Conservation (phyloP, 2,329 filamentous ascomycete species). For the Sclerotinia spermophila region DNA sequence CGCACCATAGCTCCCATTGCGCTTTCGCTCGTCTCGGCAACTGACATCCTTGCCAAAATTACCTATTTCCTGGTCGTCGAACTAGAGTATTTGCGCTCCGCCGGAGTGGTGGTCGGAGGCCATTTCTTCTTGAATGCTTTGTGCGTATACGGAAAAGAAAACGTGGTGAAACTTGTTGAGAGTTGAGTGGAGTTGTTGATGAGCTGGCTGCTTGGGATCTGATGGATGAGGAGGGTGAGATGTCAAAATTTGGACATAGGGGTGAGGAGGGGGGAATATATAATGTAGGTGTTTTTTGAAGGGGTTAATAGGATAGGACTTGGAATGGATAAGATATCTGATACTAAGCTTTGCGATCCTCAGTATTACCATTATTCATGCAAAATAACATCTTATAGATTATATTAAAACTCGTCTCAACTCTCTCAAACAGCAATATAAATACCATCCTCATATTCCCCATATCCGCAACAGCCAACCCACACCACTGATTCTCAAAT, state of each 20-base stretch:
- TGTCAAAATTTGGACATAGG: too few species aligned
- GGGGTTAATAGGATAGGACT: not conserved
- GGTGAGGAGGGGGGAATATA: too few species aligned
- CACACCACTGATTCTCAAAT: too few species aligned
- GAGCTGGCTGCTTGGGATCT: not conserved
- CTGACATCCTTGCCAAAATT: constrained; percentile 56
- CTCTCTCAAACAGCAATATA: too few species aligned
- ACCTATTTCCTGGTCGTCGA: constrained; percentile 58
- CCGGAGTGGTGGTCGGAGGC: constrained; percentile 53
- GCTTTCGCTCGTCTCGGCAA: constrained; percentile 49
- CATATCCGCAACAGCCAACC: too few species aligned
- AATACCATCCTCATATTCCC: too few species aligned
- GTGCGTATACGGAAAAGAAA: not conserved
- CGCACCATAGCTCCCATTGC: constrained; percentile 54
- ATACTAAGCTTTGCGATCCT: too few species aligned
- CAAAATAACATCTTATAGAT: not conserved
- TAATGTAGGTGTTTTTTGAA: not conserved
- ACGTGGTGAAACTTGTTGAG: not conserved
- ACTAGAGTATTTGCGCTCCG: constrained; percentile 50
- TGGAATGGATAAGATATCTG: not conserved
- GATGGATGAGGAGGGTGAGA: not conserved
- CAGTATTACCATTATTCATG: too few species aligned
- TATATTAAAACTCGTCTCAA: too few species aligned
- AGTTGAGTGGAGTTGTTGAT: not conserved
- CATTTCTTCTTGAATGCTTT: constrained; percentile 55